Evolutionary conservation across 139 green algal genomes (phyloP), one percentile per base, ranked within the genome.

Genomic region (Chlamydomonas eustigma): DNA sequence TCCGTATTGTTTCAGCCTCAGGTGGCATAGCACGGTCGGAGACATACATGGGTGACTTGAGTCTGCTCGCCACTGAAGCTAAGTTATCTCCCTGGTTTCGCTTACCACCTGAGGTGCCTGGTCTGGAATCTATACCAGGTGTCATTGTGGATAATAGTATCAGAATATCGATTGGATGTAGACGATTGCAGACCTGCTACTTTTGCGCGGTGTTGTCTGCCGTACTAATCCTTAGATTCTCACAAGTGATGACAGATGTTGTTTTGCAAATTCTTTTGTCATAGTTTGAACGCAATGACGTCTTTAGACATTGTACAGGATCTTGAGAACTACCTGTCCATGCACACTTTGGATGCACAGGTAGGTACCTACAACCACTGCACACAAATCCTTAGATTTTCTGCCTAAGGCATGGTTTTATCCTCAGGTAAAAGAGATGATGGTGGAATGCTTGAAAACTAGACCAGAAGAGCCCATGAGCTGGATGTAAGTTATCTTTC

Each of bases 1-100:
- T 76, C 1, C n/a, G 63, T 3, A 85, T 78, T 8, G 80, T 85
- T 1, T 81, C 64, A 0, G 76, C 50, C 64, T 85, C 80, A 2
- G 76, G 65, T 0, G 73, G 76, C 4, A 85, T 64, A 1, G 76
- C 72, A 1, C 80, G 31, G 38, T 85, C 80, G 33, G 36, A 72
- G 2, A 85, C 66, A 51, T 82, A 85, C 80, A 85, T 79, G 2
- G 78, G 73, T 28, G 68, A 37, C 4, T 31, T 68, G 6, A 68
- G 52, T 28, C 52, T 68, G 52, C 22, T 68, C 34, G 52, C 52
- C 52, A 68, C 52, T 68, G 52, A 25, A 37, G 52, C 52, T 28
- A 68, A 68, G 52, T 68, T 68, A 28, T 68, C 52, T 28, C 52
- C 52, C 44, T 58, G 44, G 44, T 22, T 58, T 22, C 52, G 52